phyloP scores from a whole-genome alignment of 805 yeast species.

The Spathaspora hagerdaliae region DNA sequence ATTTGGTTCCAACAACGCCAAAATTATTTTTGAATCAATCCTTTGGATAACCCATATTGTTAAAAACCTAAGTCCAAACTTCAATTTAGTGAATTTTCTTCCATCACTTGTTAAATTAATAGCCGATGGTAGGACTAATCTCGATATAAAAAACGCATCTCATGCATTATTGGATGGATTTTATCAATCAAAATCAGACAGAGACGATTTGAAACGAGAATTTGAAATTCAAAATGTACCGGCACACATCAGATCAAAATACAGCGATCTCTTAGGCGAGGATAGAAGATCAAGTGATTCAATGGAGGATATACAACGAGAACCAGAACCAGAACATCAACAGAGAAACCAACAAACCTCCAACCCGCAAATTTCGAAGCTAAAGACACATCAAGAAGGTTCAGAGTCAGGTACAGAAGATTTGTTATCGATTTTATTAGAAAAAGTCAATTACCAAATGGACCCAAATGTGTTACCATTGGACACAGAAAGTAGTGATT shows the following conservation, averaged over 20 bases:
- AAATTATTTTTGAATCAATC: constrained; percentile 41
- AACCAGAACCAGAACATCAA: neutral
- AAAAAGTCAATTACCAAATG: constrained; percentile 25
- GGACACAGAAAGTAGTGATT: constrained; percentile 20
- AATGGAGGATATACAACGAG: too few species aligned
- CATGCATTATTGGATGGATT: constrained; percentile 20
- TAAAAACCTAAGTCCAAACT: constrained; percentile 26
- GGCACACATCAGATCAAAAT: constrained; percentile 2
- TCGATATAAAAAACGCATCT: constrained; percentile 14
- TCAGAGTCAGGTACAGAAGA: neutral
- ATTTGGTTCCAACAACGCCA: constrained; percentile 32
- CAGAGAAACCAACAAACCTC: neutral
- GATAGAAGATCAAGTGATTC: neutral
- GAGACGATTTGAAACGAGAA: constrained; percentile 41
- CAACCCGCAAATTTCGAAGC: neutral
- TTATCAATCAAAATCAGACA: constrained; percentile 27
- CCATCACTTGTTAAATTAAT: constrained; percentile 19
- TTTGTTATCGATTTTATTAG: constrained; percentile 3
- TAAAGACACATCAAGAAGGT: neutral
- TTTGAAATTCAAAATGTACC: constrained; percentile 31
- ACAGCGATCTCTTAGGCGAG: neutral
- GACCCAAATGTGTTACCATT: constrained; percentile 36
- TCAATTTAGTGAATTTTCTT: constrained; percentile 25
- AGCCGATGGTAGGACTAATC: constrained; percentile 3
- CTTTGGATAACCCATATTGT: constrained; percentile 42